phyloP scores from a whole-genome alignment of 306 rosid genomes.

The Castanospermum australe region DNA sequence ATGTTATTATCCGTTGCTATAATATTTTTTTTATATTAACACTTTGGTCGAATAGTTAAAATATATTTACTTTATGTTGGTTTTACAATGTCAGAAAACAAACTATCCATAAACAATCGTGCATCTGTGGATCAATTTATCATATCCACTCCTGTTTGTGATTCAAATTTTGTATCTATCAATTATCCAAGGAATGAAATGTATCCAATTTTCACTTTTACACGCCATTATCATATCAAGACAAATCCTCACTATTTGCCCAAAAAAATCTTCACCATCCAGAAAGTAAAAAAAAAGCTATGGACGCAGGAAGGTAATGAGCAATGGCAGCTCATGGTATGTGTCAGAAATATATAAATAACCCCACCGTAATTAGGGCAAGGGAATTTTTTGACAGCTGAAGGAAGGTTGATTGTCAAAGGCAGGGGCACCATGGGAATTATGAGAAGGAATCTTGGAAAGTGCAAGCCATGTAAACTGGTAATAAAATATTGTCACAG shows the following conservation, averaged over 20 bases:
- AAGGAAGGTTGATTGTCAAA: not conserved
- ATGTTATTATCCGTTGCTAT: no score
- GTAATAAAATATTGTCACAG: not conserved
- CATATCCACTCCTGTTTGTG: not conserved
- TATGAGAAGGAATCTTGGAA: constrained; percentile 34
- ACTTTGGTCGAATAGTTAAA: no score
- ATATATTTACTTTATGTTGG: constrained; percentile 17
- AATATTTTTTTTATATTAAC: no score
- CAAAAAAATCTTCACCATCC: constrained; percentile 15
- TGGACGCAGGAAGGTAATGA: not conserved
- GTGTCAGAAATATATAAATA: not conserved
- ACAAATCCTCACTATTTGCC: not conserved
- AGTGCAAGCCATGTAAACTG: constrained; percentile 22
- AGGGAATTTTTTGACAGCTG: not conserved
- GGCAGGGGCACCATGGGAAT: not conserved
- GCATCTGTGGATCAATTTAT: not conserved
- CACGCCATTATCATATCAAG: not conserved
- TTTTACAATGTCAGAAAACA: constrained; percentile 12
- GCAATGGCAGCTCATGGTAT: not conserved
- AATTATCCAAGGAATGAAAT: not conserved
- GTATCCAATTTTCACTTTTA: constrained; percentile 14
- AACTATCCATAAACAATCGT: not conserved
- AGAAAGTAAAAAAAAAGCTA: not conserved
- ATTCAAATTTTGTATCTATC: not conserved
- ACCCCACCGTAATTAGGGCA: not conserved